phyloP scores from a whole-genome alignment of 2,329 filamentous ascomycete genomes.

The Pyrenochaeta sp. region DNA sequence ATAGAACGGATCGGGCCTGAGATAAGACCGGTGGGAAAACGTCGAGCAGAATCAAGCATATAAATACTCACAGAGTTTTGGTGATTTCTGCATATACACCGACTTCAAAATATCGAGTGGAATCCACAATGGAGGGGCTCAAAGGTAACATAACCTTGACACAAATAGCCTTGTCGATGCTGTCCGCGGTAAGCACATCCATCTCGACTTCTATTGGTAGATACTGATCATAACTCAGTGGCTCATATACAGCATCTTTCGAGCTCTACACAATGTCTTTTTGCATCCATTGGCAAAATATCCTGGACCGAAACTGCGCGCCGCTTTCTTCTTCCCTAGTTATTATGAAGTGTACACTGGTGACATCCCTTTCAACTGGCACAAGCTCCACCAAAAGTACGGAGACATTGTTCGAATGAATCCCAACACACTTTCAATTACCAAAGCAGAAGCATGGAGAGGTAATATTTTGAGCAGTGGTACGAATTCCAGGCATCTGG shows the following conservation, averaged over 20 bases:
- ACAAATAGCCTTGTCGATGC: neutral
- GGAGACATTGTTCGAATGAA: slow-evolving; percentile 18
- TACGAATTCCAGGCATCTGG: neutral
- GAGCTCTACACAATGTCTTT: slow-evolving; percentile 42
- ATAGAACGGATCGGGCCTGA: neutral
- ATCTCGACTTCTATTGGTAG: neutral
- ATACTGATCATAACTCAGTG: slow-evolving; percentile 7
- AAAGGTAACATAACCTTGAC: neutral
- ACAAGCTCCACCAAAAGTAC: slow-evolving; percentile 14
- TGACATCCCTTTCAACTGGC: slow-evolving; percentile 2
- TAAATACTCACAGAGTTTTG: too few relatives aligned
- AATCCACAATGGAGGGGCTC: neutral
- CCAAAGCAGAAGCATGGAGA: slow-evolving; percentile 21
- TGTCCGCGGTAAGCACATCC: neutral
- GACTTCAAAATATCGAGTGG: neutral
- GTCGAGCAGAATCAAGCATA: too few relatives aligned
- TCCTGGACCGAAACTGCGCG: slow-evolving; percentile 47
- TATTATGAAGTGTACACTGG: slow-evolving; percentile 6
- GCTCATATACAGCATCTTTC: slow-evolving; percentile 7
- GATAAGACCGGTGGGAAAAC: neutral
- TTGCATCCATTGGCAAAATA: slow-evolving; percentile 50
- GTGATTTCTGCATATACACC: too few relatives aligned
- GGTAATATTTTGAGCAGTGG: neutral
- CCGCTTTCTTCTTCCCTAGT: slow-evolving; percentile 24
- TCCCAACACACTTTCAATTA: slow-evolving; percentile 10